Evolutionary conservation across 805 yeast genomes (phyloP), one percentile per base, ranked within the genome.

Genomic region (Jamesozyma jinghongensis): DNA sequence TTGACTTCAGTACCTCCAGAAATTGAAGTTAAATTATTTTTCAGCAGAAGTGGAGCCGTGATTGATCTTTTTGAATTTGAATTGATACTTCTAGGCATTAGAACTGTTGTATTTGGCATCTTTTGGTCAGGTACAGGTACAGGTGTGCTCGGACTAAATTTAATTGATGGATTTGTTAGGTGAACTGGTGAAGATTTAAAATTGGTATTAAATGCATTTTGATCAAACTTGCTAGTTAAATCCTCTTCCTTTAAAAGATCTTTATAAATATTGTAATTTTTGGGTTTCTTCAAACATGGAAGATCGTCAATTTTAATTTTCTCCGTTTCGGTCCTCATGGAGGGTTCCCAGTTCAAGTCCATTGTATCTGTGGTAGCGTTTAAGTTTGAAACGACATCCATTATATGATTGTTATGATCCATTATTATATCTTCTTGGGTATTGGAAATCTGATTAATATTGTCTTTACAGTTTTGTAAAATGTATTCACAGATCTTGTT

Each of bases 81-180:
- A 25, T 55, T 55, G 10, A 55, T 43, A 36, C 57, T 52, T 32
- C 54, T 52, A 1, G 60, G 57, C 19, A 51, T 40, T 7, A 56
- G 33, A 5, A 56, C 60, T 35, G 48, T 53, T 6, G 57, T 47
- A 18, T 51, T 32, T 1, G 60, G 53, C 28, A 54, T 34, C 3
- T 58, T 58, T 27, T 49, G 57, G 34, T 55, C 59, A 17, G 59
- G 59, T 3, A 55, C 47, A 1, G 59, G 59, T 8, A 55, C 50
- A 1, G 59, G 59, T 2, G 59, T 55, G 26, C 49, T 47, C 3
- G 59, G 59, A 28, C 17, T 48, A 16, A 38, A 36, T 8, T 41
- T 39, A 1, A 36, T 11, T 11, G 38, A 14, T 5, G 40, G 29
- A n/a, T 33, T 20, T 4, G 34, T 26, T 11, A 37, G 6, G 11